phyloP scores from a whole-genome alignment of 305 asterid species.

The Fraxinus velutina region DNA sequence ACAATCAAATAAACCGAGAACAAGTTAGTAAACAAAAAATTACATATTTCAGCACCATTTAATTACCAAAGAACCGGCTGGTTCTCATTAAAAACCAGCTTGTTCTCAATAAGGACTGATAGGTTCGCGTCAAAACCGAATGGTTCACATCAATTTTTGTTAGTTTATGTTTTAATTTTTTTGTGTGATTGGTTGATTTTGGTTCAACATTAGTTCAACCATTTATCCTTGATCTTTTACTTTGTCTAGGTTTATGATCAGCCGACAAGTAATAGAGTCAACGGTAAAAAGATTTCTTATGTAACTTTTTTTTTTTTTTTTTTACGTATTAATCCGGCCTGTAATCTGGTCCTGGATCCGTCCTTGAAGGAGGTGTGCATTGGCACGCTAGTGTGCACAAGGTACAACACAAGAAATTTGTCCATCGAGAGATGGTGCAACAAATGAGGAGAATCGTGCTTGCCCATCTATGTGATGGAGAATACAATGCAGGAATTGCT shows the following conservation, averaged over 20 bases:
- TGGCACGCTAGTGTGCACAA: background rate
- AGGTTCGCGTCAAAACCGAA: background rate
- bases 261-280: background rate
- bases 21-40: too few species aligned
- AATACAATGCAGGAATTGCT: too few species aligned
- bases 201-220: background rate
- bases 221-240: background rate
- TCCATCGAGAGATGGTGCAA: background rate
- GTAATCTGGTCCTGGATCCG: too few species aligned
- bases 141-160: background rate
- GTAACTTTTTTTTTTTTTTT: too few species aligned
- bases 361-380: background rate
- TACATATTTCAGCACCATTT: background rate
- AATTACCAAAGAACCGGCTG: background rate
- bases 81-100: background rate
- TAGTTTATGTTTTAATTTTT: too few species aligned
- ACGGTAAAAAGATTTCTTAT: background rate
- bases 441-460: background rate
- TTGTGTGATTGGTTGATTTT: background rate
- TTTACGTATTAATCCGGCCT: too few species aligned
- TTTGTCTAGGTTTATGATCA: background rate
- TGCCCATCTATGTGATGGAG: background rate
- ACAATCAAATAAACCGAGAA: background rate
- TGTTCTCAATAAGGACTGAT: background rate
- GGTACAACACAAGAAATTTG: background rate